Base-by-base conservation (phyloP, 1,139 yeast genomes). In the Geotrichum carabidarum region DNA sequence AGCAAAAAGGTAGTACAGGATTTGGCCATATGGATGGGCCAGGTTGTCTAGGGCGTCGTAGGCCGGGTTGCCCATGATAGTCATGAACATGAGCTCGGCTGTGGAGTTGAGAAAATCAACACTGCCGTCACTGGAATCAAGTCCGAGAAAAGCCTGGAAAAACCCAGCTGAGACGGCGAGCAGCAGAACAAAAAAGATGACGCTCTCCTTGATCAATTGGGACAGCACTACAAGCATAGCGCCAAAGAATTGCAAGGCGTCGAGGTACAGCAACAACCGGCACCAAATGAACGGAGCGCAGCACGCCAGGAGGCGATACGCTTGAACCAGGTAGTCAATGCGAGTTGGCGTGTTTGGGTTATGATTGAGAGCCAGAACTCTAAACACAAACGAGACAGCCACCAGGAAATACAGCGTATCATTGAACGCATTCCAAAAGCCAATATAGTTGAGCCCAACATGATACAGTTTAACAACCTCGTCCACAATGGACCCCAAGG, bases 241-340 rank as follows among this genome's bases (percentile, higher is more conserved):
- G 44, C 96, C 96, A 53, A 88, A 89, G 68, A 89, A 88, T 63
- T 81, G 79, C 61, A 84, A 83, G 3, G 93, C 85, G 67, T 89
- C 96, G 64, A 88, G 77, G 69, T 77, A 88, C 46, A 89, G 74
- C 55, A 89, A 73, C 56, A 89, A 72, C 56, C 96, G 76, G 5
- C 87, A 80, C 95, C 96, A 89, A 79, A 89, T 84, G 61, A 89
- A 75, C 1, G 96, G 96, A 1, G 96, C 86, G 12, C 88, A 90
- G 65, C 93, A 78, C 0, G 95, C 84, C 54, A 89, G 72, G 2
- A 87, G 68, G 60, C 94, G 74, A 68, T 83, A 88, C 0, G 94
- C 81, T 3, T 84, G 75, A 57, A 80, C 79, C 65, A 86, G 89
- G 64, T 82, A 78, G 32, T 67, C 63, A 38, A 74, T 76, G 11